These are phyloP conservation scores for Fonsecaea nubica DNA, from an alignment of 2,329 filamentous ascomycete species.

Conservation along the genomic window DNA sequence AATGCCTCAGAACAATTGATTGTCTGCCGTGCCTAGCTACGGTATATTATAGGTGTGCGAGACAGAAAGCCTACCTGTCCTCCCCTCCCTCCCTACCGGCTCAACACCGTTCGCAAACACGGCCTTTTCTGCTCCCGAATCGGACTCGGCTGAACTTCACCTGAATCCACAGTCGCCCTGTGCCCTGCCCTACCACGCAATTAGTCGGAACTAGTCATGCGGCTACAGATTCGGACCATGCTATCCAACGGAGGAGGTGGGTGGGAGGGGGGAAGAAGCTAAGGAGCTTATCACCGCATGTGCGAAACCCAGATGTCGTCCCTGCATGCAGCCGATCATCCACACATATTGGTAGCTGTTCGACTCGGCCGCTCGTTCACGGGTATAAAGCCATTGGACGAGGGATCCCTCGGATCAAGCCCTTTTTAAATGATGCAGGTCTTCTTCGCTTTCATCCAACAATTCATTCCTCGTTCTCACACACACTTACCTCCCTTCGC, in stretches of 20 bases:
- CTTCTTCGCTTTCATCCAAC: too few relatives aligned
- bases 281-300: background rate
- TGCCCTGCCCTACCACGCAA: background rate
- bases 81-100: background rate
- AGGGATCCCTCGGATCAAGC: background rate
- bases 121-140: background rate
- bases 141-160: background rate
- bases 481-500: background rate
- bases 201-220: background rate
- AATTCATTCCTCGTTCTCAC: too few relatives aligned
- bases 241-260: background rate
- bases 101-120: background rate
- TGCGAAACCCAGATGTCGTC: background rate
- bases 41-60: too few relatives aligned
- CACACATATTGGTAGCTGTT: background rate
- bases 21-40: too few relatives aligned
- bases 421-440: background rate
- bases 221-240: background rate
- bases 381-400: background rate
- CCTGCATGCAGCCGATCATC: background rate
- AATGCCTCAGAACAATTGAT: too few relatives aligned
- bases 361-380: background rate
- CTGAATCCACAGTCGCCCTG: background rate
- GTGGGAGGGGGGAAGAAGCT: background rate
- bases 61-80: background rate